Evolutionary conservation across 495 filamentous ascomycete genomes (phyloP), one percentile per base, ranked within the genome.

Genomic region (Penicillium mononematosum): DNA sequence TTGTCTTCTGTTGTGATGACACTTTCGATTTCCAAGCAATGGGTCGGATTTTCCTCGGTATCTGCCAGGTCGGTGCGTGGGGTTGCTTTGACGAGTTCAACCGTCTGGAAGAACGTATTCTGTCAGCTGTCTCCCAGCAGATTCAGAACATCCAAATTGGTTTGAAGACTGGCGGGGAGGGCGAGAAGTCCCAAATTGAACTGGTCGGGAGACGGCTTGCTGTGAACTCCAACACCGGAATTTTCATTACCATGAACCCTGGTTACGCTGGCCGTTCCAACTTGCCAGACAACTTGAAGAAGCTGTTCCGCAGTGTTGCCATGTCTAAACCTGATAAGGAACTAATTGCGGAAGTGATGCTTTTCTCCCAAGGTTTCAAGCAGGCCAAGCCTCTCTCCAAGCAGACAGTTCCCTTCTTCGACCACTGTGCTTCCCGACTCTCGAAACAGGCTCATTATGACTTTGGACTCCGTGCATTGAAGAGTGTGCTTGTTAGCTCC

Each of bases 311-410:
- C 63, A 98, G 95, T 66, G 94, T 99, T 45, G 94, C 94, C 41
- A 99, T 99, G 94, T 98, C 95, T 9, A 97, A 98, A 72, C 94
- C 94, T 0, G 94, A 99, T 76, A 99, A 99, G 72, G 94, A 99
- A 70, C 89, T 98, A 59, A 99, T 99, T 73, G 88, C 94, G 17
- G 94, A 99, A 77, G 94, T 99, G 54, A 99, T 98, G 94, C 86
- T 99, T 20, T 99, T 95, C 77, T 99, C 94, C 5, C 94, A 99
- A 77, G 94, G 94, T 60, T 99, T 99, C 81, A 92, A 88, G 65
- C 88, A 95, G 69, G 94, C 94, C 29, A 97, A 97, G 73, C 78
- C 86, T 56, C 78, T 99, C 16, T 95, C 94, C 5, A 92, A 89
- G 70, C 90, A 96, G 48, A 95, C 91, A 1, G 94, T 99, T 44